Conservation (phyloP, 352 stramenopile species). For the Globisporangium spiculum region DNA sequence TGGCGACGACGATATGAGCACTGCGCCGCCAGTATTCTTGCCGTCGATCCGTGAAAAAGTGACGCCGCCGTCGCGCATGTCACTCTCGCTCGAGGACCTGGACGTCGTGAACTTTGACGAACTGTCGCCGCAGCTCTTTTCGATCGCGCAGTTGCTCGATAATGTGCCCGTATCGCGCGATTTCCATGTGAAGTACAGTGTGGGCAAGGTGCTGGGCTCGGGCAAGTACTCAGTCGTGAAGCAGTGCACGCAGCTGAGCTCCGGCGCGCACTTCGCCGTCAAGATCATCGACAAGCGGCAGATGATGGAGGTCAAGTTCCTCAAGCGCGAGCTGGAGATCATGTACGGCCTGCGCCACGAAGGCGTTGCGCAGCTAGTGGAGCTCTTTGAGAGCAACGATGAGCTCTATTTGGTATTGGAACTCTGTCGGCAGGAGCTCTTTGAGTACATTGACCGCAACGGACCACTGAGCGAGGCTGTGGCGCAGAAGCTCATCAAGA, state of each 20-base stretch:
- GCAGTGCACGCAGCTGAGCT: constrained; percentile 38
- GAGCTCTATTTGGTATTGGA: constrained; percentile 83
- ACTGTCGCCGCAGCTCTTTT: constrained; percentile 54
- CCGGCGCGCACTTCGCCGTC: constrained; percentile 44
- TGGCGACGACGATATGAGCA: constrained; percentile 49
- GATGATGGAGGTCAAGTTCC: constrained; percentile 77
- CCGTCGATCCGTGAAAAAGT: constrained; percentile 68
- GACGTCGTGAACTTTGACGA: constrained; percentile 35
- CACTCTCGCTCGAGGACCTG: constrained; percentile 59
- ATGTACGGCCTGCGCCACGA: constrained; percentile 74
- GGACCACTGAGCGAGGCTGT: constrained; percentile 65
- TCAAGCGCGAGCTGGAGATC: constrained; percentile 87
- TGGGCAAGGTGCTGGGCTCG: constrained; percentile 59
- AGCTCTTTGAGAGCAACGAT: constrained; percentile 73
- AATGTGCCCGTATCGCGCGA: constrained; percentile 55
- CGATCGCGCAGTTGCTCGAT: constrained; percentile 58
- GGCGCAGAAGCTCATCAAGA: constrained; percentile 63
- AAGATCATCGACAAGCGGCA: constrained; percentile 86
- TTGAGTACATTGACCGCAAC: constrained; percentile 77
- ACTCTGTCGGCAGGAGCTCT: constrained; percentile 75
- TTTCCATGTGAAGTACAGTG: constrained; percentile 53
- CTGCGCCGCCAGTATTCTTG: constrained; percentile 42
- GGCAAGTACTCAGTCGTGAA: constrained; percentile 84
- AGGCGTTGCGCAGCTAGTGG: constrained; percentile 73
- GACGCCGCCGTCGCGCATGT: constrained; percentile 53